Percentiles rank a stretch among this genome's conserved stretches.
phyloP scores from a whole-genome alignment of 2,329 filamentous ascomycete species.

The Juglanconis oblonga region DNA sequence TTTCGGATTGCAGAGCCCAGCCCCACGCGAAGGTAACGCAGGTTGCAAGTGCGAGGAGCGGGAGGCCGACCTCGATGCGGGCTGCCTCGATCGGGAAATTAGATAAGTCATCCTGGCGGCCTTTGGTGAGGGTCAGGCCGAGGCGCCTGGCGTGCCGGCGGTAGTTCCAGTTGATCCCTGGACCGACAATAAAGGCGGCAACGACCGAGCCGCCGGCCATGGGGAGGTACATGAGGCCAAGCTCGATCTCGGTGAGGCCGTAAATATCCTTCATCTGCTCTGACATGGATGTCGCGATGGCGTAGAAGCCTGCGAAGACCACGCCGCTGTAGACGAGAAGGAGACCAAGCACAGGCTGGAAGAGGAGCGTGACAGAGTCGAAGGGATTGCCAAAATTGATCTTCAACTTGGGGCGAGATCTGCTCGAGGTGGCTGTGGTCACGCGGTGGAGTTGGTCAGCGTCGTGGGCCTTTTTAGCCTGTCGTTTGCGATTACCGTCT shows the following conservation, averaged over 20 bases:
- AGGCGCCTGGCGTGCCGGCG: slow-evolving; percentile 54
- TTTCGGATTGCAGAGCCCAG: slow-evolving; percentile 44
- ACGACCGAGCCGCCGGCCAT: slow-evolving; percentile 47
- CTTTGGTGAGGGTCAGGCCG: slow-evolving; percentile 51
- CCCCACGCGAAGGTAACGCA: slow-evolving; percentile 48
- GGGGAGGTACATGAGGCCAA: slow-evolving; percentile 54
- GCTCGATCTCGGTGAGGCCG: slow-evolving; percentile 52
- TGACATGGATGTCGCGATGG: slow-evolving; percentile 43
- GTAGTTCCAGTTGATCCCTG: slow-evolving; percentile 66
- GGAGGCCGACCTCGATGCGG: slow-evolving; percentile 46
- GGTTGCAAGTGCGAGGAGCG: slow-evolving; percentile 48
- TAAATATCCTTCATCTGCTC: slow-evolving; percentile 50
- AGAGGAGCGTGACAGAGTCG: slow-evolving; percentile 73
- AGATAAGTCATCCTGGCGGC: slow-evolving; percentile 46
- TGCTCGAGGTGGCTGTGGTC: slow-evolving; percentile 1
- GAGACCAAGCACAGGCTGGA: slow-evolving; percentile 73
- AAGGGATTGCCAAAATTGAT: slow-evolving; percentile 84
- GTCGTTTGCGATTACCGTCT: slow-evolving; percentile 12
- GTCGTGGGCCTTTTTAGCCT: slow-evolving; percentile 9
- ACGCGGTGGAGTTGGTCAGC: slow-evolving; percentile 8
- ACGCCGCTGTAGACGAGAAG: slow-evolving; percentile 43
- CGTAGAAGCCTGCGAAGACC: slow-evolving; percentile 50
- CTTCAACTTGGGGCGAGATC: slow-evolving; percentile 7
- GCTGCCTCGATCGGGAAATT: slow-evolving; percentile 51
- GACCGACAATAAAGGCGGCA: slow-evolving; percentile 46